phyloP scores from a whole-genome alignment of 2,329 filamentous ascomycete species.

The Colletotrichum camelliae region DNA sequence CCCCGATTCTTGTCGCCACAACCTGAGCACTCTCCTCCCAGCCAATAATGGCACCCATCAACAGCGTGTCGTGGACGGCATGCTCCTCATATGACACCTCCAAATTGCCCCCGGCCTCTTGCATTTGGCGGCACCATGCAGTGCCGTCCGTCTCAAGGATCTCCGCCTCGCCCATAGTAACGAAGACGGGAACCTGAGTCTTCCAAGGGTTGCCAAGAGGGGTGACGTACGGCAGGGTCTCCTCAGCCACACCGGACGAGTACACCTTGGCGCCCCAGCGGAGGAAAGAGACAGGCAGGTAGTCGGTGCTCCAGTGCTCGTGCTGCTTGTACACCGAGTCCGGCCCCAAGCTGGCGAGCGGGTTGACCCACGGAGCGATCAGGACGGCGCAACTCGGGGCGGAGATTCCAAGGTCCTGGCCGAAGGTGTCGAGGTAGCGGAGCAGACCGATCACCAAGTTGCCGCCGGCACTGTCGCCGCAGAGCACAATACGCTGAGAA shows the following conservation, averaged over 20 bases:
- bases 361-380: conserved; percentile 3
- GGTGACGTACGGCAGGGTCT: not conserved
- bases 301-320: conserved; percentile 11
- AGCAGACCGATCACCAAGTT: conserved; percentile 34
- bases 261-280: conserved; percentile 8
- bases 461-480: conserved; percentile 37
- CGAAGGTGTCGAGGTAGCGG: conserved; percentile 29
- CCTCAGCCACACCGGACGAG: not conserved
- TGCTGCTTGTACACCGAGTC: conserved; percentile 2
- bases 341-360: conserved; percentile 1
- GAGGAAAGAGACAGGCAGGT: not conserved
- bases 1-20: not conserved
- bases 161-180: conserved; percentile 1
- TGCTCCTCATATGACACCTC: not conserved
- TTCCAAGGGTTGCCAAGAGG: not conserved
- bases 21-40: conserved; percentile 2
- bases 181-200: not conserved
- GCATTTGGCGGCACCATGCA: conserved; percentile 6
- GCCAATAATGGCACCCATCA: not conserved
- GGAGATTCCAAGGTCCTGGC: not conserved
- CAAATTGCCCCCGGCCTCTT: not conserved
- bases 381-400: not conserved
- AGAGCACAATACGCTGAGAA: conserved; percentile 31
- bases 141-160: conserved; percentile 1
- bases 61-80: not conserved